phyloP scores from a whole-genome alignment of 2,329 filamentous ascomycete species.

The Lanzia echinophila region DNA sequence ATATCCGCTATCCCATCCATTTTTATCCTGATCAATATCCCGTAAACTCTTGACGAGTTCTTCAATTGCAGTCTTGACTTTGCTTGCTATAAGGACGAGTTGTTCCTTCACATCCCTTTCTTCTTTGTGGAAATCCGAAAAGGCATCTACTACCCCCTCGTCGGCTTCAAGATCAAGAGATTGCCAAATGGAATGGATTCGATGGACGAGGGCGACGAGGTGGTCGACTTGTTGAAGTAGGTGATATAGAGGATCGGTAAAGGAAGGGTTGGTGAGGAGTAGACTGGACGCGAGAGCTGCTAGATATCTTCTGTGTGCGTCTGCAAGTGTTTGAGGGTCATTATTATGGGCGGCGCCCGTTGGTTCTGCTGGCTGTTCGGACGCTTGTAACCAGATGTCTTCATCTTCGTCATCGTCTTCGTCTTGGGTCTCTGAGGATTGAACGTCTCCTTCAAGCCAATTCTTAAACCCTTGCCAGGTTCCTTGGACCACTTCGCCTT shows the following conservation, averaged over 20 bases:
- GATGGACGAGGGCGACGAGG: constrained; percentile 68
- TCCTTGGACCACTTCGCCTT: constrained; percentile 77
- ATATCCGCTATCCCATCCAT: constrained; percentile 31
- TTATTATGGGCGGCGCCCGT: constrained; percentile 37
- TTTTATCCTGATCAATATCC: constrained; percentile 43
- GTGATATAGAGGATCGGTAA: constrained; percentile 58
- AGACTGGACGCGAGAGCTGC: constrained; percentile 58
- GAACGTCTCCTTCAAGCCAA: constrained; percentile 52
- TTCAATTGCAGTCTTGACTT: constrained; percentile 62
- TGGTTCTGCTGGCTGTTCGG: constrained; percentile 15
- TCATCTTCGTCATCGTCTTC: constrained; percentile 26
- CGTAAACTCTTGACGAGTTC: constrained; percentile 49
- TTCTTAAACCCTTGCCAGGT: constrained; percentile 73
- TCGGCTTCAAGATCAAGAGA: constrained; percentile 76
- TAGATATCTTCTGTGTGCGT: constrained; percentile 74
- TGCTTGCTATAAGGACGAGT: constrained; percentile 55
- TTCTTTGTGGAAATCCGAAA: constrained; percentile 64
- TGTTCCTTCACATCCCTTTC: constrained; percentile 61
- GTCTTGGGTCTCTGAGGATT: constrained; percentile 8
- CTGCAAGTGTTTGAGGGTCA: constrained; percentile 78
- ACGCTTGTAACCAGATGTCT: constrained; percentile 39
- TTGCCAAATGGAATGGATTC: constrained; percentile 69
- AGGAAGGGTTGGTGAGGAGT: constrained; percentile 56
- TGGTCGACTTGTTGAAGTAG: constrained; percentile 73
- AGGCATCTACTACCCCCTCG: constrained; percentile 71